Base-by-base conservation (phyloP, 192 early-diverging fungal genomes). In the Geranomyces variabilis region DNA sequence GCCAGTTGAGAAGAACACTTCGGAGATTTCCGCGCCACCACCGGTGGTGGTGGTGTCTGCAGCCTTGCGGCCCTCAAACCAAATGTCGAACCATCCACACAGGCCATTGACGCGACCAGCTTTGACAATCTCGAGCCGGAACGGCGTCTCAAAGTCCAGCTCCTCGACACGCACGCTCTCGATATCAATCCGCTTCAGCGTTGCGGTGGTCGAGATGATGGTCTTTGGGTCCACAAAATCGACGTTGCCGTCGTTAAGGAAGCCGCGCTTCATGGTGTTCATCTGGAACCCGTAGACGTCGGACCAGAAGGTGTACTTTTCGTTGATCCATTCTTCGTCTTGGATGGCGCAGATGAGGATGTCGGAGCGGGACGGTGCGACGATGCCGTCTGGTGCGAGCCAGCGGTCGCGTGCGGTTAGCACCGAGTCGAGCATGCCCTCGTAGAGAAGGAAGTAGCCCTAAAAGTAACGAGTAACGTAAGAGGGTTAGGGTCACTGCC, bases 221-320 rank as follows among this genome's bases (percentile, higher is more conserved):
- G 87, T 75, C 12, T 88, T 78, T 33, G 85, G 65, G n/a, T 87
- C 79, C 21, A 93, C 80, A 51, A 94, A 82, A 62, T 94, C 94
- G 9, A 96, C 93, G 56, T 93, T 86, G 1, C 91, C 93, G 65
- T 97, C 92, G 33, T 84, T 81, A 66, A 87, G 79, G 48, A 90
- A 81, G 8, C 82, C 84, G 47, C 88, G 76, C 73, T 94, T 94
- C 90, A 97, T 94, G 13, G 87, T 82, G 0, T 86, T 81, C 90
- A 97, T 95, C 70, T 93, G 88, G 80, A 98, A 97, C 53, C 72
- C 96, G 75, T 99, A 96, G 21, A 97, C 95, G 69, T 92, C 88
- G 75, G 92, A 87, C 96, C 95, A 96, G 83, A 90, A 95, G 60
- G 82, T 67, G 43, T 83, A 86, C 67, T 86, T 89, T 74, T 94